Evolutionary conservation across 495 filamentous ascomycete genomes (phyloP).

Genomic region (Saxispiralis lemnorum): DNA sequence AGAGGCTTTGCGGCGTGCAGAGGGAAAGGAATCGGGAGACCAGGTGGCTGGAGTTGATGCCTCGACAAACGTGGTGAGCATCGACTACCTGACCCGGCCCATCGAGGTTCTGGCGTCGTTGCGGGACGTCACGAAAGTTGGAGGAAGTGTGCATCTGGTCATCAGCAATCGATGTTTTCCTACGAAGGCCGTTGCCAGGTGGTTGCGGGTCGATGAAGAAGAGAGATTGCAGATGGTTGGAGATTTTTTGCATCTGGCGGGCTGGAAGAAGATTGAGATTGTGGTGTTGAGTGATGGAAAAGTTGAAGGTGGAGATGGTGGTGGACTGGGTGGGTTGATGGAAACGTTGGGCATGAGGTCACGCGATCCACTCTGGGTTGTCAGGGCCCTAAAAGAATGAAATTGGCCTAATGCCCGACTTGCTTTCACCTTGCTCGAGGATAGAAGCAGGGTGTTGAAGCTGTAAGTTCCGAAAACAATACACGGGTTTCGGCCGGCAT

Average conservation of each 20-base stretch:
- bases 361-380: slow-evolving; percentile 17
- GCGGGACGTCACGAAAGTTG: slow-evolving; percentile 14
- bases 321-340: slow-evolving; percentile 13
- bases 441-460: no score
- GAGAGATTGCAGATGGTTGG: slow-evolving; percentile 28
- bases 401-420: neutral
- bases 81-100: slow-evolving; percentile 30
- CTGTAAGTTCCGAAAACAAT: no score
- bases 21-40: neutral
- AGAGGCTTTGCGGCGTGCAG: slow-evolving; percentile 4
- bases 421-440: no score
- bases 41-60: slow-evolving; percentile 17
- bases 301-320: slow-evolving; percentile 7
- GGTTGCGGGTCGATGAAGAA: slow-evolving; percentile 14
- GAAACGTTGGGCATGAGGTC: slow-evolving; percentile 11
- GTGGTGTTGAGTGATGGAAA: slow-evolving; percentile 26
- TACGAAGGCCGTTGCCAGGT: slow-evolving; percentile 20
- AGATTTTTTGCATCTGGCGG: slow-evolving; percentile 29
- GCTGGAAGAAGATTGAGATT: slow-evolving; percentile 31
- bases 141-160: slow-evolving; percentile 28
- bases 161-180: slow-evolving; percentile 34
- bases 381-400: slow-evolving; percentile 11
- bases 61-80: slow-evolving; percentile 27
- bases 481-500: no score
- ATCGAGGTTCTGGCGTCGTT: slow-evolving; percentile 23